phyloP scores from a whole-genome alignment of 2,329 filamentous ascomycete genomes.

The Penicillium sp. region DNA sequence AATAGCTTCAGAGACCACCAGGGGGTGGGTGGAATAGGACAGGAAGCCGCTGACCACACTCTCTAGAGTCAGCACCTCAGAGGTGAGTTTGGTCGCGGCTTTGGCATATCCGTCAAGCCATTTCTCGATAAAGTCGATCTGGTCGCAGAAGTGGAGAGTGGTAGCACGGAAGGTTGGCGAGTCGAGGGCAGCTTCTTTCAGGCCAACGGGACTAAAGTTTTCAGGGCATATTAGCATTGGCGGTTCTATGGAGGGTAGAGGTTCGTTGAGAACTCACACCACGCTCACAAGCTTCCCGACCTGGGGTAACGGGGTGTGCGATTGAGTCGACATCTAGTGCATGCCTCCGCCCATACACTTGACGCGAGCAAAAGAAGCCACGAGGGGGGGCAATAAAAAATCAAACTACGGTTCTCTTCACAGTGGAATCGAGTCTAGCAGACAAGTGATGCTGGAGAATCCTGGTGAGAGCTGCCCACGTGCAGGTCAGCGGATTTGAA shows the following conservation, averaged over 20 bases:
- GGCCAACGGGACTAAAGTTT: conserved; percentile 68
- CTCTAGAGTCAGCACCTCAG: conserved; percentile 74
- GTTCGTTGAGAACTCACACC: conserved; percentile 38
- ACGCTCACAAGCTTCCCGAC: conserved; percentile 50
- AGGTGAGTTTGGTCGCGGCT: conserved; percentile 61
- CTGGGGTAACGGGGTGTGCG: conserved; percentile 38
- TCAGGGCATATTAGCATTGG: conserved; percentile 13
- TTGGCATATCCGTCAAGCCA: conserved; percentile 79
- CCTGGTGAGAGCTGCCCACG: conserved; percentile 13
- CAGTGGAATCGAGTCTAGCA: neutral
- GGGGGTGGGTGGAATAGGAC: conserved; percentile 70
- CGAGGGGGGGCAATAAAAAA: neutral
- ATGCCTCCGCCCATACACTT: conserved; percentile 37
- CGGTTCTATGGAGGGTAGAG: neutral
- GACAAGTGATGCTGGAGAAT: conserved; percentile 10
- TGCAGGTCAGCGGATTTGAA: conserved; percentile 18
- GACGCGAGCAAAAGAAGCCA: conserved; percentile 19
- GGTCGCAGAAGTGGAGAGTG: conserved; percentile 82
- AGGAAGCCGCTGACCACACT: conserved; percentile 76
- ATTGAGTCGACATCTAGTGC: conserved; percentile 44
- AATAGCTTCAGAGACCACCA: conserved; percentile 74
- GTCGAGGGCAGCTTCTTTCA: conserved; percentile 95
- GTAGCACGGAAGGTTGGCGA: conserved; percentile 93
- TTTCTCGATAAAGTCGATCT: conserved; percentile 85
- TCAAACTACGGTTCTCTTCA: neutral